Evolutionary conservation across 805 yeast genomes (phyloP).

Genomic region (Candida xyloterini): DNA sequence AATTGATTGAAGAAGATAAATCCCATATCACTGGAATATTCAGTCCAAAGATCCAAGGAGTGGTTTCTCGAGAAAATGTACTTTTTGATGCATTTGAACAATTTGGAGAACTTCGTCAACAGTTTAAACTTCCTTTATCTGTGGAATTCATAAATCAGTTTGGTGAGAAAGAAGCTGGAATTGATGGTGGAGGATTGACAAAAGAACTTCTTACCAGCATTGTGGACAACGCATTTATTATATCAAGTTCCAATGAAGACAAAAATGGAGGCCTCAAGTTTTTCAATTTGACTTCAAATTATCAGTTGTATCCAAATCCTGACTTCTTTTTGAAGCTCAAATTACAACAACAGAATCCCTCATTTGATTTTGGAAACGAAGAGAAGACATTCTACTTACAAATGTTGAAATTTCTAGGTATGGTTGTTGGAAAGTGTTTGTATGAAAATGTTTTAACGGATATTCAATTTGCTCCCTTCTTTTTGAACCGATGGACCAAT

Average conservation of each 20-base stretch:
- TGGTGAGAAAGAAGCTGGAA: constrained; percentile 77
- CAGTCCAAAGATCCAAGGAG: constrained; percentile 39
- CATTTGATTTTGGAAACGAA: constrained; percentile 26
- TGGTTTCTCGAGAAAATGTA: constrained; percentile 65
- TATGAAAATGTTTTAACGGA: constrained; percentile 81
- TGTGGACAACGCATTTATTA: constrained; percentile 62
- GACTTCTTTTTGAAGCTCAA: constrained; percentile 32
- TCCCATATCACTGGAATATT: constrained; percentile 22
- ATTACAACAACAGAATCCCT: constrained; percentile 24
- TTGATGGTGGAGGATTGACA: constrained; percentile 96
- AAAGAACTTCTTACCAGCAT: constrained; percentile 83
- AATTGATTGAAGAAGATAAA: constrained; percentile 55
- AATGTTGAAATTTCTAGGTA: constrained; percentile 65
- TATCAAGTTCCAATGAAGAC: constrained; percentile 26
- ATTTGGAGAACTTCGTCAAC: constrained; percentile 47
- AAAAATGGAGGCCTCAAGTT: constrained; percentile 29
- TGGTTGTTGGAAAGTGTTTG: constrained; percentile 81
- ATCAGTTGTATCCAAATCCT: constrained; percentile 76
- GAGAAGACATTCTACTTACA: constrained; percentile 26
- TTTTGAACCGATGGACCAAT: constrained; percentile 60
- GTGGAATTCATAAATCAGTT: constrained; percentile 70
- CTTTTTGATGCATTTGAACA: constrained; percentile 70
- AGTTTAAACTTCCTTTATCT: constrained; percentile 55
- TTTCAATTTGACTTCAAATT: constrained; percentile 44
- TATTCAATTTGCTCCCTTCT: constrained; percentile 81